phyloP scores from a whole-genome alignment of 2,329 filamentous ascomycete genomes.

The Paecilomyces niveus region DNA sequence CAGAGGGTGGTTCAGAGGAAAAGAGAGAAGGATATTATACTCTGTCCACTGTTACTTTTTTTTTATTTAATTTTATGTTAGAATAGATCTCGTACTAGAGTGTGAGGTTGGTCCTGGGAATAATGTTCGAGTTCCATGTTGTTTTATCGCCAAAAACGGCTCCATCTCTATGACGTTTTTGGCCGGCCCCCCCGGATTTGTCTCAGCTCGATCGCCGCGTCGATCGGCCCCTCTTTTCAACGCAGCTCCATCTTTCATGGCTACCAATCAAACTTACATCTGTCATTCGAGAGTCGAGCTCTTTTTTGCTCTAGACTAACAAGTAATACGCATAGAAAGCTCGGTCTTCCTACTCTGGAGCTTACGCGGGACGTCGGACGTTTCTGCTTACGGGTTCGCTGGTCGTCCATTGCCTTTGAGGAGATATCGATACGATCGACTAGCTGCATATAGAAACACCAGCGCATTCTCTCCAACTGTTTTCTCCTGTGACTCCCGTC shows the following conservation, averaged over 20 bases:
- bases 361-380: neutral
- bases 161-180: neutral
- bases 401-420: neutral
- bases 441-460: neutral
- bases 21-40: neutral
- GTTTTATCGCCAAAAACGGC: too few species aligned
- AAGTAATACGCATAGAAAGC: neutral
- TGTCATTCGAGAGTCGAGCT: neutral
- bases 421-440: neutral
- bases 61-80: too few species aligned
- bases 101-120: neutral
- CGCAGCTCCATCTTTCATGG: slow-evolving; percentile 2
- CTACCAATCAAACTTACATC: neutral
- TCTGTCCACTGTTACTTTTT: neutral
- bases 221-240: neutral
- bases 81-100: too few species aligned
- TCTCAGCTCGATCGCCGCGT: neutral
- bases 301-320: neutral
- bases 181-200: neutral
- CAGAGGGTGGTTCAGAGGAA: too few species aligned
- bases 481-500: neutral
- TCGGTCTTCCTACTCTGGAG: neutral
- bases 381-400: neutral
- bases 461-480: neutral
- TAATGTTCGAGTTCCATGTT: too few species aligned